Evolutionary conservation across 164 flowering plant species (phyloP).

Genomic region (Euptelea pleiosperma): DNA sequence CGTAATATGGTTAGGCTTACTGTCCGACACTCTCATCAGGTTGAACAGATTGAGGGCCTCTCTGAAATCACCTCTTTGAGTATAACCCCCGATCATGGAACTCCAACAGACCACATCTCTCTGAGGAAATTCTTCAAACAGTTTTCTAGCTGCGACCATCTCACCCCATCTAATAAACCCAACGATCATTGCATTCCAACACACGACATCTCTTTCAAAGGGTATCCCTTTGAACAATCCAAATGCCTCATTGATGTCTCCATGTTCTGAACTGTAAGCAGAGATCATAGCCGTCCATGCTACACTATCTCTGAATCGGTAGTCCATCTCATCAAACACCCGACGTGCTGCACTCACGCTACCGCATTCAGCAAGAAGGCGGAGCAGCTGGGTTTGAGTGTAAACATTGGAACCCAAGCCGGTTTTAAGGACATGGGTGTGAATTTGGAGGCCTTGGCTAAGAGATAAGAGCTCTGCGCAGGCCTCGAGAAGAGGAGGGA

Average conservation of each 20-base stretch:
- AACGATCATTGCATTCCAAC: no score
- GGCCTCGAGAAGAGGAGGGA: constrained; percentile 4
- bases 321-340: constrained; percentile 5
- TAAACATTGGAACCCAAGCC: background rate
- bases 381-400: constrained; percentile 2
- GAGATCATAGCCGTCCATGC: constrained; percentile 8
- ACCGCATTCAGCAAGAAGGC: constrained; percentile 2
- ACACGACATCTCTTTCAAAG: background rate
- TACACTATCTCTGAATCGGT: no score
- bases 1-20: constrained; percentile 9
- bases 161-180: constrained; percentile 9
- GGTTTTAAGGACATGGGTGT: background rate
- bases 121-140: constrained; percentile 1
- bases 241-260: background rate
- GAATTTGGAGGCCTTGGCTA: no score
- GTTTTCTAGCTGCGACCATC: background rate
- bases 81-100: constrained; percentile 3
- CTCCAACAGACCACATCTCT: background rate
- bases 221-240: constrained; percentile 7
- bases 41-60: constrained; percentile 1
- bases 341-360: background rate
- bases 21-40: background rate
- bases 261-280: background rate
- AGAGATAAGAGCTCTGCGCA: background rate
- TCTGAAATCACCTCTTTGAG: no score